Evolutionary conservation across 2,329 filamentous ascomycete genomes (phyloP), one percentile per base, ranked within the genome.

Genomic region (Cryphonectria carpinicola): DNA sequence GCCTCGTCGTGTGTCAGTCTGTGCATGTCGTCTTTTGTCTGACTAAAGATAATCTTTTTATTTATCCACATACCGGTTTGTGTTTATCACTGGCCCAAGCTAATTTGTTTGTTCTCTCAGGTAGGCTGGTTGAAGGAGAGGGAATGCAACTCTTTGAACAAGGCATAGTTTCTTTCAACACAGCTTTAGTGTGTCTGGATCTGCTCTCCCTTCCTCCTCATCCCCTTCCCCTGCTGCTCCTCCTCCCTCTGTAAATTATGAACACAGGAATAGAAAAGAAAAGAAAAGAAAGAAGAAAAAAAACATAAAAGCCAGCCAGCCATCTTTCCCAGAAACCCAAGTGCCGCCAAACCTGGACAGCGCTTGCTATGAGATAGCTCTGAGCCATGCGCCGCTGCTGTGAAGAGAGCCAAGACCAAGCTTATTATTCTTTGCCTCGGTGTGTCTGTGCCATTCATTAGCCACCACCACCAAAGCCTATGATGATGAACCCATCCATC

Each of bases 31-130:
- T 49, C 46, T 49, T 46, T 37, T 11, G 65, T 13, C 65, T 66
- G n/a, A 41, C 25, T 32, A 58, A 28, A 17, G 4, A 13, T 35
- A 28, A 39, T 22, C 25, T 14, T 58, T 39, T 11, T 39, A 11
- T 3, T 10, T 32, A 61, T 72, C 62, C 49, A 62, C 54, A 37
- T 72, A 68, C 43, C 65, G 25, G 70, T 70, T 67, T 67, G 5
- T 65, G n/a, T 61, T 65, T 68, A 68, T 66, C 54, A 25, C 32
- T 37, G 19, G 43, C 41, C 6, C 7, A 28, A 65, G 63, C 63
- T 52, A 32, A 17, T 28, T 39, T 14, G 28, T 22, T 19, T 6
- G 28, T 58, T 58, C 28, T 58, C 25, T 28, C 56, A 35, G 56
- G 28, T 19, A 60, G 56, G 25, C 56, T 35, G 22, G 25, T 35